A percentile compares a stretch with the other conserved stretches of the same genome.
Conservation (phyloP, 1,139 yeast genomes). For the Sugiyamaella xylanicola region DNA sequence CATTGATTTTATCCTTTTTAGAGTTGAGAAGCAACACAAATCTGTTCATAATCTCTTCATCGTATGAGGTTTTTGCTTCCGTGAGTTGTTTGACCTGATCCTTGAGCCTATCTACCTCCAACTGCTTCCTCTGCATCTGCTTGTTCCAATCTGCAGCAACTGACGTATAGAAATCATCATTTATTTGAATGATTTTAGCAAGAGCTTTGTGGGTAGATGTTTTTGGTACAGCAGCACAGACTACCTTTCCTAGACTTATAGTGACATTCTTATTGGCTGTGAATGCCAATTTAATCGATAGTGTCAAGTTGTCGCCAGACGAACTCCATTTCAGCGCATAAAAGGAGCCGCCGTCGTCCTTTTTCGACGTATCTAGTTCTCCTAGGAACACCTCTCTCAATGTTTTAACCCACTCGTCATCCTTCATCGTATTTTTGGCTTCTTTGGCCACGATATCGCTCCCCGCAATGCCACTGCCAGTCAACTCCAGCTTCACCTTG, state of each 20-base stretch:
- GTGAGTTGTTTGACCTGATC: constrained; percentile 24
- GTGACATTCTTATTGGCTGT: constrained; percentile 17
- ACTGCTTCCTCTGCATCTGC: constrained; percentile 5
- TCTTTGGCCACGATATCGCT: constrained; percentile 9
- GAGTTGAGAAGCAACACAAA: constrained; percentile 24
- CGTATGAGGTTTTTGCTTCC: constrained; percentile 23
- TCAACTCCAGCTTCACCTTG: background rate
- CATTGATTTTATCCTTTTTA: constrained; percentile 25
- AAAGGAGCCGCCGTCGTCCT: background rate
- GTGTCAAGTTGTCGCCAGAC: constrained; percentile 10
- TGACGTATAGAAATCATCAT: background rate
- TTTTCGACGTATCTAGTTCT: background rate
- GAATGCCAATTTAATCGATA: constrained; percentile 22
- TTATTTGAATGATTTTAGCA: constrained; percentile 1
- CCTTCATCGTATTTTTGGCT: constrained; percentile 17
- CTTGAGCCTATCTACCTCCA: constrained; percentile 13
- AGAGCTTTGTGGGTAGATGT: constrained; percentile 12
- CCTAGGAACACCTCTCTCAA: constrained; percentile 24
- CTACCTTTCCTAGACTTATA: constrained; percentile 13
- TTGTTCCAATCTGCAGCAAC: constrained; percentile 2
- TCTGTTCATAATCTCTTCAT: constrained; percentile 22
- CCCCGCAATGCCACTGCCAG: background rate
- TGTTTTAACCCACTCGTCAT: constrained; percentile 20
- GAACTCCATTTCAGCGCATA: constrained; percentile 10
- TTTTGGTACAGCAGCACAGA: constrained; percentile 3